Evolutionary conservation across 768 basidiomycete genomes (phyloP), one percentile per base, ranked within the genome.

Genomic region (Xerocomus potaroensis): DNA sequence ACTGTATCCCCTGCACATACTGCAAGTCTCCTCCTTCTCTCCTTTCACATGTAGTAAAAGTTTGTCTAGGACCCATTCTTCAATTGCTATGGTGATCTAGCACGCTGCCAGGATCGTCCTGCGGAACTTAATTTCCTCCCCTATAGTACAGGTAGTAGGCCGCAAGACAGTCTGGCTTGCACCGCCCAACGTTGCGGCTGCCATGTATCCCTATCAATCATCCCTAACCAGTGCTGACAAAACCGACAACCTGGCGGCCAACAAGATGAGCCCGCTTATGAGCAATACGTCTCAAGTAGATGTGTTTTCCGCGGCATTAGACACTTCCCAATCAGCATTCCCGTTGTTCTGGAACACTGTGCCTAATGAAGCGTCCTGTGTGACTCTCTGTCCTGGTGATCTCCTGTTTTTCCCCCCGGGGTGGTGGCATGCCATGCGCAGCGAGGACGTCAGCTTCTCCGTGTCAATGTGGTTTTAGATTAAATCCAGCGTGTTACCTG

Each of bases 341-440:
- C 76, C 79, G 4, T 61, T 70, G 10, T 93, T 89, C 59, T 71
- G 72, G 66, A 54, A 68, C 15, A 48, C 74, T 0, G 89, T 84
- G 18, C 74, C 76, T 19, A 81, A 81, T 8, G 41, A 68, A 18
- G 84, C 91, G 1, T 73, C 77, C 66, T 72, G 72, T 39, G 77
- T 76, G 26, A 80, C 80, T 1, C 72, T 98, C 2, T 69, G 74
- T 44, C 83, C 92, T 1, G 95, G 94, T 0, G 95, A 98, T 66
- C 47, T 94, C 35, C 69, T 98, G 36, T 87, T 88, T 61, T 84
- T 97, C 54, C 95, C 95, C 16, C 86, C 88, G 4, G 83, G 88
- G 23, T 95, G 91, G 91, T 95, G 91, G 91, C 91, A 95, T 65
- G 86, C 84, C 15, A 88, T 91, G 87, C 79, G 83, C 53, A 84